Evolutionary conservation across 306 rosid genomes (phyloP).

Genomic region (Myrica gale): DNA sequence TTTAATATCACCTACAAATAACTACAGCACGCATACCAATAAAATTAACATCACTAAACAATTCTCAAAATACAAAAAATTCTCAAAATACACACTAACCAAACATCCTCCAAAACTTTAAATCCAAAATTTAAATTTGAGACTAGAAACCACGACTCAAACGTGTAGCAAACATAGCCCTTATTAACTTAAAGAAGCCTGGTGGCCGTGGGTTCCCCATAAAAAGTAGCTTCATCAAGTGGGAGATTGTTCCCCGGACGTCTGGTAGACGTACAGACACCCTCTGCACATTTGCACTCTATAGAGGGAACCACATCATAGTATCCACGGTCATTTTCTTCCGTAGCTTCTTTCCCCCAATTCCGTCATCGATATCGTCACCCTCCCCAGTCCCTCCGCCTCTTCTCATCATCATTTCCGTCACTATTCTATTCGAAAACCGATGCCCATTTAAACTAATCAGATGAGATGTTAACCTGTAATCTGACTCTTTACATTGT

Average conservation of each 20-base stretch:
- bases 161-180: no score
- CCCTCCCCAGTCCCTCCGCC: background rate
- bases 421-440: background rate
- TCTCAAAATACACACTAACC: no score
- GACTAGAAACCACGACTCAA: no score
- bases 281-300: conserved; percentile 25
- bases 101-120: no score
- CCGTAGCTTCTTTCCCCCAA: background rate
- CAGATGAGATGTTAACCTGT: background rate
- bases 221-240: background rate
- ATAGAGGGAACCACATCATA: conserved; percentile 27
- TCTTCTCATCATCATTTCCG: background rate
- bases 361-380: conserved; percentile 19
- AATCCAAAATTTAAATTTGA: no score
- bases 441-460: background rate
- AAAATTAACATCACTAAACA: no score
- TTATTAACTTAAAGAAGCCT: no score
- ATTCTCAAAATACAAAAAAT: no score
- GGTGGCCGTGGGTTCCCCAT: background rate
- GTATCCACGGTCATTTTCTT: background rate
- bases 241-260: background rate
- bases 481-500: background rate
- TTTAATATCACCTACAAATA: no score
- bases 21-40: no score
- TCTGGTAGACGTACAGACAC: background rate